Base-by-base conservation (phyloP, 2,329 filamentous ascomycete genomes). In the Fusarium nygamai region DNA sequence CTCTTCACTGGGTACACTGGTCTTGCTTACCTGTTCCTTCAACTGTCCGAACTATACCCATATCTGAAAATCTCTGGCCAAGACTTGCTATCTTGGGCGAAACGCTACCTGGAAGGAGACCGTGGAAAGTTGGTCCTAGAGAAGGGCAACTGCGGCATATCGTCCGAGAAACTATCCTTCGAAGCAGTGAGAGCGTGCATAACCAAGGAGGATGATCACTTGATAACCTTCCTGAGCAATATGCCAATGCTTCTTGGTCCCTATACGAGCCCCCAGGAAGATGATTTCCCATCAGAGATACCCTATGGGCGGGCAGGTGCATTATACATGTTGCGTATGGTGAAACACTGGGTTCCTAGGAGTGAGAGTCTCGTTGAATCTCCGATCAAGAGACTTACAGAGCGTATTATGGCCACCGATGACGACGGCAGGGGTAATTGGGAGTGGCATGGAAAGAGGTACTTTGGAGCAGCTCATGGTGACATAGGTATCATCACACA, bases 401-500 rank as follows among this genome's bases (percentile, higher is more conserved):
- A 89, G 39, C 86, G 87, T 43, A 92, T 94, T 62, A 83, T 94
- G 73, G 82, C 84, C 22, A 85, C 85, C 34, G 83, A 82, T 66
- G 79, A 82, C 80, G 66, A 85, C n/a, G 82, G 79, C 10, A 80
- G 81, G 44, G 81, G 79, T 11, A 80, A 82, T 2, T 94, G 92
- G 92, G 87, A 86, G 71, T 93, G 90, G 89, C 88, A 90, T 67
- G 88, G 87, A 20, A 89, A 89, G 74, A 79, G 83, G 24, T 93
- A 92, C 76, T 84, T 92, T 41, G 92, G 92, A 4, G 90, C 92
- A 10, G 89, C 88, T 1, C 91, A 94, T 77, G 92, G 92, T 13
- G 87, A 89, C 19, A 88, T 93, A 33, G 91, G 92, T 9, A 93
- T 93, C 79, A 86, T 94, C 64, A 91, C 89, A n/a, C 92, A 94